These are phyloP conservation scores for Blastobotrys illinoisensis DNA, from an alignment of 1,139 yeast species.

Conservation along the genomic window DNA sequence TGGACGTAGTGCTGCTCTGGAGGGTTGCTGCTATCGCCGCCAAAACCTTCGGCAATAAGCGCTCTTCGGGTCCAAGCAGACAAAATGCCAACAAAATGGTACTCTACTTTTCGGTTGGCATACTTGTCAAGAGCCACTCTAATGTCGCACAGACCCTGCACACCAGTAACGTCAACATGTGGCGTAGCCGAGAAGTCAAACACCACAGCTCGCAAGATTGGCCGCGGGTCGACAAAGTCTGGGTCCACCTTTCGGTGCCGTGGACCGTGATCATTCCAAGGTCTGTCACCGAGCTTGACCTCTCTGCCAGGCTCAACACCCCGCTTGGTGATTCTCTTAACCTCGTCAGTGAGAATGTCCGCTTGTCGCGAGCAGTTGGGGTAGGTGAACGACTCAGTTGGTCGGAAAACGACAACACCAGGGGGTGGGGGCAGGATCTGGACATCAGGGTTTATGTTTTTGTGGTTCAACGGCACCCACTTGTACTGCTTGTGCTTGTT, in stretches of 20 bases:
- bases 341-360: slow-evolving; percentile 65
- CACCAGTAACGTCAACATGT: slow-evolving; percentile 70
- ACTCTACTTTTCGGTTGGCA: slow-evolving; percentile 80
- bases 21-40: slow-evolving; percentile 43
- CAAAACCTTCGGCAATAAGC: slow-evolving; percentile 73
- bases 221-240: slow-evolving; percentile 48
- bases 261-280: slow-evolving; percentile 92
- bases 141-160: slow-evolving; percentile 73
- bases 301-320: slow-evolving; percentile 44
- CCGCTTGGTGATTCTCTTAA: slow-evolving; percentile 54
- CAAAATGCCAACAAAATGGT: slow-evolving; percentile 80
- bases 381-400: slow-evolving; percentile 74
- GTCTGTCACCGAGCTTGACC: slow-evolving; percentile 58
- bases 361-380: slow-evolving; percentile 73
- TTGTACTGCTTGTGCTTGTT: slow-evolving; percentile 16
- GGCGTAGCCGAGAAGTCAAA: slow-evolving; percentile 77
- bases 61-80: slow-evolving; percentile 86
- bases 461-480: slow-evolving; percentile 74
- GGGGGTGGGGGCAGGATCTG: slow-evolving; percentile 76
- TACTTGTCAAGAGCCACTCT: slow-evolving; percentile 66
- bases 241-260: slow-evolving; percentile 28
- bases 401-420: slow-evolving; percentile 81
- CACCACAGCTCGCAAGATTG: slow-evolving; percentile 63
- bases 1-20: slow-evolving; percentile 22
- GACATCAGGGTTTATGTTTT: slow-evolving; percentile 53